phyloP scores from a whole-genome alignment of 1,284 basidiomycete species.

The Irpex sp. region DNA sequence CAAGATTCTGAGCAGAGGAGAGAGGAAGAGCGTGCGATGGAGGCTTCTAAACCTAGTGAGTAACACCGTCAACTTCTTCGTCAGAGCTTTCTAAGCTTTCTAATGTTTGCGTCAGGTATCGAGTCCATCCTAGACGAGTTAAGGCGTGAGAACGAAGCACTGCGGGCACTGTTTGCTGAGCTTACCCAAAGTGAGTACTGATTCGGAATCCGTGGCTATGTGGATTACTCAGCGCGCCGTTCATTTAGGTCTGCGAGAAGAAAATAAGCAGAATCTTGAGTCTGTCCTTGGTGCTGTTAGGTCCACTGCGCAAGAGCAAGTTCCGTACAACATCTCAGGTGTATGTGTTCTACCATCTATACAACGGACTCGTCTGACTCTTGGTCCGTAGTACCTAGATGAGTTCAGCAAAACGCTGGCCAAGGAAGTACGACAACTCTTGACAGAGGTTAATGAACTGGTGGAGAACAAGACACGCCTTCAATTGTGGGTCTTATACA shows the following conservation, averaged over 20 bases:
- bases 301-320: constrained; percentile 63
- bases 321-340: constrained; percentile 74
- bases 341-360: constrained; percentile 34
- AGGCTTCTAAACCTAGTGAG: constrained; percentile 12
- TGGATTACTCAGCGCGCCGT: neutral
- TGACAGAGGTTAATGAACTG: constrained; percentile 73
- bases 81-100: neutral
- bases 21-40: constrained; percentile 43
- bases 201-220: neutral
- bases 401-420: constrained; percentile 79
- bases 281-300: constrained; percentile 60
- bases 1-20: constrained; percentile 43
- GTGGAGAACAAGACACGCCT: constrained; percentile 68
- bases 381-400: constrained; percentile 55
- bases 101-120: constrained; percentile 10
- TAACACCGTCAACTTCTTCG: neutral
- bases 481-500: constrained; percentile 58
- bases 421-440: constrained; percentile 72
- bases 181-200: constrained; percentile 2
- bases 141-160: constrained; percentile 8
- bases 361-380: constrained; percentile 5
- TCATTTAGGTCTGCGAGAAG: constrained; percentile 54
- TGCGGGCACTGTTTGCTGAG: constrained; percentile 7
- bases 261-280: constrained; percentile 56
- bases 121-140: constrained; percentile 15